Conservation (phyloP, 192 early-diverging fungal genomes). For the Coemansia interrupta region DNA sequence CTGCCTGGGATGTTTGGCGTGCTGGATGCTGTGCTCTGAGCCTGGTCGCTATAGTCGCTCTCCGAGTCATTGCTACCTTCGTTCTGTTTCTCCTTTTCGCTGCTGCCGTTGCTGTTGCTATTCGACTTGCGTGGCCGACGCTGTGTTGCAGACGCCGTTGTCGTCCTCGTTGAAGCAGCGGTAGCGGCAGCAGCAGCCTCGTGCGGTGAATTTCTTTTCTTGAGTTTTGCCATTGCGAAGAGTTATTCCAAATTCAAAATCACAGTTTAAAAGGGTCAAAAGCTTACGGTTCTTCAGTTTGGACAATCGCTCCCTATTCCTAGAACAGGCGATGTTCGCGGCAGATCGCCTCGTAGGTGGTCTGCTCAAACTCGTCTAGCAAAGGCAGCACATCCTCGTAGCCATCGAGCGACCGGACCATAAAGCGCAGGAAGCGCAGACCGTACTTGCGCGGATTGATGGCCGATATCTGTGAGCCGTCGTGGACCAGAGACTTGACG, state of each 20-base stretch:
- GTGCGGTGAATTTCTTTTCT: neutral
- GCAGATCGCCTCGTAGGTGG: constrained; percentile 45
- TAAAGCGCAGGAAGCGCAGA: constrained; percentile 84
- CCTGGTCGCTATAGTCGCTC: neutral
- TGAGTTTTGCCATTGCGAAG: neutral
- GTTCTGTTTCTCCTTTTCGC: neutral
- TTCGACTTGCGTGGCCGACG: neutral
- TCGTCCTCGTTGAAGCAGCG: neutral
- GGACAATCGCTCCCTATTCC: neutral
- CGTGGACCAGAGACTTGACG: constrained; percentile 79
- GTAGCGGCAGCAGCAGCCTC: neutral
- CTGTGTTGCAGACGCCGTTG: neutral
- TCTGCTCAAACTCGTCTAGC: constrained; percentile 47
- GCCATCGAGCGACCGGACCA: constrained; percentile 64
- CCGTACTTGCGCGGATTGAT: constrained; percentile 88
- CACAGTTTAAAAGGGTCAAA: neutral
- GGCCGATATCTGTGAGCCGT: constrained; percentile 74
- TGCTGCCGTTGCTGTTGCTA: neutral
- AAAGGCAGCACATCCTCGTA: constrained; percentile 54
- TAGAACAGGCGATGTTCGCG: constrained; percentile 46
- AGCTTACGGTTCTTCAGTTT: neutral
- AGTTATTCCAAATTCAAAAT: neutral
- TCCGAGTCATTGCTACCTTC: neutral
- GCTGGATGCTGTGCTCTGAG: neutral
- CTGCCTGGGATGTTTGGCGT: constrained; percentile 19